phyloP scores from a whole-genome alignment of 1,284 basidiomycete species.

The Malassezia globosa region DNA sequence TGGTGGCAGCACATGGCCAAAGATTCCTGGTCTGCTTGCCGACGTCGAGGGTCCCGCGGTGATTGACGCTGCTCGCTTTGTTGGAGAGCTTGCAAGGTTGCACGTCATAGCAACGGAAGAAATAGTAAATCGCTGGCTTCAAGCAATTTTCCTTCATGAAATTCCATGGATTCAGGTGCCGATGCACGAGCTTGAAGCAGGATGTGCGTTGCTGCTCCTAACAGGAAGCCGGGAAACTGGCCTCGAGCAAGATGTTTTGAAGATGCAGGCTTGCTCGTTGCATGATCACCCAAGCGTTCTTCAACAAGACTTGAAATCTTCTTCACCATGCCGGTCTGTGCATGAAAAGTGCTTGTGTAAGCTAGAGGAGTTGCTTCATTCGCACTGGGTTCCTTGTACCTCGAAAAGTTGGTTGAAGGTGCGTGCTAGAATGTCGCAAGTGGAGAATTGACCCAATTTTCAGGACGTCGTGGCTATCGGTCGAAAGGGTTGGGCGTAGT shows the following conservation, averaged over 20 bases:
- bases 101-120: background rate
- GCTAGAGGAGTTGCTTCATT: background rate
- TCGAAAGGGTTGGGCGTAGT: background rate
- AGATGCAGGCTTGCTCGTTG: background rate
- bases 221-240: background rate
- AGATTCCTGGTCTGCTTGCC: background rate
- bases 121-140: constrained; percentile 5
- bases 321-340: background rate
- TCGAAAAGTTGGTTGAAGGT: constrained; percentile 7
- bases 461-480: constrained; percentile 7
- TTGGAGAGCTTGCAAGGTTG: constrained; percentile 7
- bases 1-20: too few species aligned
- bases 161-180: constrained; percentile 9
- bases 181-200: constrained; percentile 12
- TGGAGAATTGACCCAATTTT: constrained; percentile 1
- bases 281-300: background rate
- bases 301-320: too few species aligned
- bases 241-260: background rate
- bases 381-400: background rate
- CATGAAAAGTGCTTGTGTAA: background rate
- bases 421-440: too few species aligned
- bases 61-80: constrained; percentile 12
- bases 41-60: constrained; percentile 1
- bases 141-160: constrained; percentile 1
- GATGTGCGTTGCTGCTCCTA: constrained; percentile 14